Base-by-base conservation (phyloP, 176 grass and related monocot genomes). In the Hordeum marinum region DNA sequence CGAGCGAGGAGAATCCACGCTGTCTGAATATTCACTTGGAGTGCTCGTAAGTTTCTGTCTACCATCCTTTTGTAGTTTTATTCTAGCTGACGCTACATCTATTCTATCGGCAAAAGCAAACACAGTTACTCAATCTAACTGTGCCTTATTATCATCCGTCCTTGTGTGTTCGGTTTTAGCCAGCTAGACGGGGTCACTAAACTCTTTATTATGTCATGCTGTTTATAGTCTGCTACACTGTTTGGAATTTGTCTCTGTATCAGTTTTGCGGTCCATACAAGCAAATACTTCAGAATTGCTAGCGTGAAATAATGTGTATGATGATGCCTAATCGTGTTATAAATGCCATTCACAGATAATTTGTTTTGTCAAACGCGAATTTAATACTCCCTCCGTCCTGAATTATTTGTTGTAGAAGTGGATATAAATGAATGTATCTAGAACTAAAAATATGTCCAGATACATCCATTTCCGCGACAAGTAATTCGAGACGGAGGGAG, bases 1-100 rank as follows among this genome's bases (percentile, higher is more conserved):
- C 94, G 34, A 92, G 88, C 15, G 79, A 90, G 87, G 92, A 97
- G 87, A 97, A 94, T 75, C 88, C 89, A 24, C 90, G 95, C 27
- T 94, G 85, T 90, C 77, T 94, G 84, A 94, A 94, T 88, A 90
- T 97, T 88, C 90, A 94, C 65, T 87, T 97, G 46, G 86, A 94
- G 45, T 97, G 90, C 88, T 88, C 59, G 92, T 97, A 83, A 94
- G 95, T 88, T 86, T 63, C 35, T 80, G 24, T 77, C 23, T 15
- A 23, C 34, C 39, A 50, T 73, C n/a, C 60, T 83, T 89, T 0
- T 27, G 41, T 63, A 41, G 32, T 84, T 80, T 41, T 18, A 34
- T 89, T 21, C 37, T 25, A 75, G 14, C 5, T 62, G 5, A 75
- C 79, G 46, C 0, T 68, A 13, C 10, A 68, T 42, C n/a, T 52